Conservation (phyloP, 352 stramenopile genomes). For the Globisporangium polare region DNA sequence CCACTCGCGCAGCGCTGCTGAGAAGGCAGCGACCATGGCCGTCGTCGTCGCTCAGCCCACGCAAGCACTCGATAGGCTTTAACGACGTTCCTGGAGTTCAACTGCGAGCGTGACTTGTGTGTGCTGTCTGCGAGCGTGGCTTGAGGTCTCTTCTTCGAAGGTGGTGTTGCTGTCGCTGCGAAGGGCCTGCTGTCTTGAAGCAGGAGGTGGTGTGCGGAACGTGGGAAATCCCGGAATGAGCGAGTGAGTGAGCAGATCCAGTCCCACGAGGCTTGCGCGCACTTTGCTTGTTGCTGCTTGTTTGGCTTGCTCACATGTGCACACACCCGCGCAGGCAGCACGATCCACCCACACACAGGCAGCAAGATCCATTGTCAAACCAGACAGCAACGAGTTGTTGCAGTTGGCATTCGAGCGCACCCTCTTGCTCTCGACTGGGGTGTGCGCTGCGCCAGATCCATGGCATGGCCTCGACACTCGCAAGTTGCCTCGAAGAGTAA, state of each 20-base stretch:
- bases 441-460: not conserved
- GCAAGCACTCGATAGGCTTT: not conserved
- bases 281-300: not conserved
- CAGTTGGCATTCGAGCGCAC: not conserved
- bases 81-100: not conserved
- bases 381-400: not conserved
- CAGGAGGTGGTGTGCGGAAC: not conserved
- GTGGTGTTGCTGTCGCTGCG: not conserved
- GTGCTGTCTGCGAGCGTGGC: not conserved
- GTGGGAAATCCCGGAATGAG: not conserved
- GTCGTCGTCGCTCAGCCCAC: not conserved
- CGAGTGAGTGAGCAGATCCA: not conserved
- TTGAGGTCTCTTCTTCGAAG: not conserved
- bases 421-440: not conserved
- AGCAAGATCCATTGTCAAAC: not conserved
- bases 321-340: not conserved
- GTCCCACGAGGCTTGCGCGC: not conserved
- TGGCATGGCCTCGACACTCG: not conserved
- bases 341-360: not conserved
- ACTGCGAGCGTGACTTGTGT: not conserved
- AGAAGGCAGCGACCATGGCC: not conserved
- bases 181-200: not conserved
- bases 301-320: not conserved
- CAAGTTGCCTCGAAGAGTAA: not conserved
- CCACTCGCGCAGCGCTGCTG: not conserved